Percentiles rank a stretch among this genome's conserved stretches.
phyloP scores from a whole-genome alignment of 179 eudicot species.

The Heliamphora pulchella region DNA sequence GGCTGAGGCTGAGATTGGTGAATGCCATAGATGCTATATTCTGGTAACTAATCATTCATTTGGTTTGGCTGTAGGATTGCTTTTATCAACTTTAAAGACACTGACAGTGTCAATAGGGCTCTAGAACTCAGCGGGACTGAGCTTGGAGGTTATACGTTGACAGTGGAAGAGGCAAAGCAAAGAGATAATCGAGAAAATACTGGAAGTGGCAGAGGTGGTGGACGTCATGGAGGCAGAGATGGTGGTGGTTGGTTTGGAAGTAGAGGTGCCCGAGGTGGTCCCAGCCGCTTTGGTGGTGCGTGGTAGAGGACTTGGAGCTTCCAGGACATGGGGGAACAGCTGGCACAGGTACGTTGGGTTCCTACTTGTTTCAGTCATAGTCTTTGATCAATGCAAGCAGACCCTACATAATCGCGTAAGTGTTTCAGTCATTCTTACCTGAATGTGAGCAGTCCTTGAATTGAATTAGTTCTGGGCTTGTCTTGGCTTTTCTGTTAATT shows the following conservation, averaged over 20 bases:
- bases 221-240: not conserved
- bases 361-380: not conserved
- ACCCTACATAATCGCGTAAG: too few relatives aligned
- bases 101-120: constrained; percentile 35
- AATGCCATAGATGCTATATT: too few relatives aligned
- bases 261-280: constrained; percentile 23
- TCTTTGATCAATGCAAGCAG: too few relatives aligned
- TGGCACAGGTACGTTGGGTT: constrained; percentile 27
- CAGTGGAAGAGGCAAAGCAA: constrained; percentile 62
- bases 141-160: constrained; percentile 35
- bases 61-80: constrained; percentile 44
- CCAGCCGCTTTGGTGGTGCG: constrained; percentile 16
- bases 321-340: constrained; percentile 19
- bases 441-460: too few relatives aligned
- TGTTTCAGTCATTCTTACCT: too few relatives aligned
- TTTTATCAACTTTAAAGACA: constrained; percentile 46
- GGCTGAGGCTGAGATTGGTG: too few relatives aligned
- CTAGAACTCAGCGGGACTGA: constrained; percentile 43
- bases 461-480: too few relatives aligned
- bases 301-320: constrained; percentile 29
- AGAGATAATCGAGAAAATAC: constrained; percentile 30
- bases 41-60: not conserved
- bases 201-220: constrained; percentile 17
- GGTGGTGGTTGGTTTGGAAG: constrained; percentile 10
- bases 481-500: too few relatives aligned